Evolutionary conservation across 305 asterid genomes (phyloP).

Genomic region (Stenogyne calaminthoides): DNA sequence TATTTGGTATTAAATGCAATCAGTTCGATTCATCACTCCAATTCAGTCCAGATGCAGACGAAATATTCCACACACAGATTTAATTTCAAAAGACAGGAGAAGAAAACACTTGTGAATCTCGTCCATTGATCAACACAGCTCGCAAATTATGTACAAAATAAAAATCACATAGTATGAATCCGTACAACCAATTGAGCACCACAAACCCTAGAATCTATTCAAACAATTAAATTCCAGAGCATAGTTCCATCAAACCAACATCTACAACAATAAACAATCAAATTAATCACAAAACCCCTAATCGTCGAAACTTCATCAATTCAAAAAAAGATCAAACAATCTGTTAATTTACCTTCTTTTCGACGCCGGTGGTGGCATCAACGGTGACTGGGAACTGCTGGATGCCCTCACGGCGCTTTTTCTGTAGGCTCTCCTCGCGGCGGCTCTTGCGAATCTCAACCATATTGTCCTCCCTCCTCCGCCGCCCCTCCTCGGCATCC

Average conservation of each 20-base stretch:
- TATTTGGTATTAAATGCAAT: not conserved
- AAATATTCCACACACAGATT: not conserved
- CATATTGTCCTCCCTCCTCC: constrained; percentile 92
- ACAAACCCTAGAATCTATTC: constrained; percentile 27
- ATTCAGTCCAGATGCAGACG: not conserved
- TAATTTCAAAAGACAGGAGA: not conserved
- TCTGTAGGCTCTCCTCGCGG: constrained; percentile 86
- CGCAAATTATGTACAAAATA: not conserved
- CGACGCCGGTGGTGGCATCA: constrained; percentile 46
- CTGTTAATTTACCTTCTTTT: constrained; percentile 54
- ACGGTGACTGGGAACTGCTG: constrained; percentile 53
- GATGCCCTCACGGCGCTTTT: constrained; percentile 83
- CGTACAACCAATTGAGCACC: constrained; percentile 12
- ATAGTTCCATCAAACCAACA: not conserved
- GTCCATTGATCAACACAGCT: not conserved
- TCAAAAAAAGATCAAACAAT: not conserved
- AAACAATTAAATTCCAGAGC: constrained; percentile 13
- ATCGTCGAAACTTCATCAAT: not conserved
- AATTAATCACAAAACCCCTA: not conserved
- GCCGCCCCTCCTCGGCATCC: constrained; percentile 92
- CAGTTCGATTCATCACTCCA: not conserved
- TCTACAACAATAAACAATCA: not conserved
- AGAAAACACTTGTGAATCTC: not conserved
- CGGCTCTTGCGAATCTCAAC: constrained; percentile 91
- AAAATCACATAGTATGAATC: not conserved